Evolutionary conservation across 2,329 filamentous ascomycete genomes (phyloP).

Genomic region (Hysterium pulicare): DNA sequence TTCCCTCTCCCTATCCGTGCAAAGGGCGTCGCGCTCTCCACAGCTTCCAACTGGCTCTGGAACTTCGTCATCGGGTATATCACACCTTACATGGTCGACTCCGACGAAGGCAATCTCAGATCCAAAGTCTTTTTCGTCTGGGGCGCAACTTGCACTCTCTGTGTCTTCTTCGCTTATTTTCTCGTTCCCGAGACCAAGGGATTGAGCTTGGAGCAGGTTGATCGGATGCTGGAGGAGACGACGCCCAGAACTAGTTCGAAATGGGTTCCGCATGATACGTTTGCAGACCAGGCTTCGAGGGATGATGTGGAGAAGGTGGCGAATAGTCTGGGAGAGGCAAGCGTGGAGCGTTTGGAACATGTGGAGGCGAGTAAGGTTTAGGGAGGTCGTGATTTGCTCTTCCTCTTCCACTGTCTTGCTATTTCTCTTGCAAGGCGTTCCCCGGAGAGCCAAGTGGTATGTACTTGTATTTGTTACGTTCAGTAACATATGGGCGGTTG

Average conservation of each 20-base stretch:
- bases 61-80: conserved; percentile 57
- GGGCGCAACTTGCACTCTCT: conserved; percentile 51
- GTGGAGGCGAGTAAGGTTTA: neutral
- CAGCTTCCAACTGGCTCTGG: conserved; percentile 90
- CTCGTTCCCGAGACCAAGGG: conserved; percentile 81
- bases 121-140: conserved; percentile 54
- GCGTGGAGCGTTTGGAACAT: neutral
- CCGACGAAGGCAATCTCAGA: conserved; percentile 62
- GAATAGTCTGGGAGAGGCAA: neutral
- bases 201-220: conserved; percentile 73
- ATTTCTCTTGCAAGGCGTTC: too few species aligned
- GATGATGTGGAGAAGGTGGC: conserved; percentile 6
- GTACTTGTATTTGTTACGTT: too few species aligned
- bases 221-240: conserved; percentile 83
- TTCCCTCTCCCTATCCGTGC: conserved; percentile 87
- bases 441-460: too few species aligned
- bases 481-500: too few species aligned
- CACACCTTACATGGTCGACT: conserved; percentile 71
- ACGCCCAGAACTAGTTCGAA: conserved; percentile 68
- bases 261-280: conserved; percentile 69
- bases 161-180: conserved; percentile 41
- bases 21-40: conserved; percentile 80
- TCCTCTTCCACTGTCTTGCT: too few species aligned
- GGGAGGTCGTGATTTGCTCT: too few species aligned
- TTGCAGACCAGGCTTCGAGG: conserved; percentile 41